phyloP scores from a whole-genome alignment of 331 rosid genomes.

The Rhamnella rubrinervis region DNA sequence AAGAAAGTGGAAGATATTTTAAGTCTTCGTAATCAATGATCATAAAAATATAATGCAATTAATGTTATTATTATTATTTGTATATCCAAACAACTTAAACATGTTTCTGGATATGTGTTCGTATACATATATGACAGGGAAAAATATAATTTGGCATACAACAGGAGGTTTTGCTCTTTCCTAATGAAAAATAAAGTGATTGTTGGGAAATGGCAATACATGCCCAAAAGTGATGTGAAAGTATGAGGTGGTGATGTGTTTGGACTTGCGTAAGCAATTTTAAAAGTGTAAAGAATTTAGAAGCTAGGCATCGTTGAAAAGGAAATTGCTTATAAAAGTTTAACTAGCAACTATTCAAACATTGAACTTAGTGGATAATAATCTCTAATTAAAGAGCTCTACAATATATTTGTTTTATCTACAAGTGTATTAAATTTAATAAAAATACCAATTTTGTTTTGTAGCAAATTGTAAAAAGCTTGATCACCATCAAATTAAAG shows the following conservation, averaged over 20 bases:
- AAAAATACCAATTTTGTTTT: no score
- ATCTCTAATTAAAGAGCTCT: no score
- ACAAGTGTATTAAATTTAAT: no score
- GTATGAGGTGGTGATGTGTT: conserved; percentile 17
- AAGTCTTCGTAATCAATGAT: conserved; percentile 10
- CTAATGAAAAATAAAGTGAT: conserved; percentile 9
- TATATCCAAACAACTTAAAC: conserved; percentile 13
- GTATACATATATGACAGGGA: neutral
- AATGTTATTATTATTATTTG: neutral
- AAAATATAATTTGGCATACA: neutral
- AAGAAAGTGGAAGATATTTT: conserved; percentile 15
- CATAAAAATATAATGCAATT: neutral
- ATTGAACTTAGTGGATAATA: no score
- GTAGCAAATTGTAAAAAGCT: no score
- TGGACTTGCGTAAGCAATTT: conserved; percentile 14
- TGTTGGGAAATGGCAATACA: conserved; percentile 37
- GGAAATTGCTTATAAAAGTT: no score
- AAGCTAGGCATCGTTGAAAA: neutral
- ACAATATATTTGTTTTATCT: no score
- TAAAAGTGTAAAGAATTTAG: conserved; percentile 10
- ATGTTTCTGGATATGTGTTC: neutral
- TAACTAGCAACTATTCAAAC: no score
- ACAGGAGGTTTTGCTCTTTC: conserved; percentile 3
- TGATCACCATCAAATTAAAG: no score
- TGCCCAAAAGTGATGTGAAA: conserved; percentile 10